phyloP scores from a whole-genome alignment of 495 filamentous ascomycete genomes.

The Bacidia rubella region DNA sequence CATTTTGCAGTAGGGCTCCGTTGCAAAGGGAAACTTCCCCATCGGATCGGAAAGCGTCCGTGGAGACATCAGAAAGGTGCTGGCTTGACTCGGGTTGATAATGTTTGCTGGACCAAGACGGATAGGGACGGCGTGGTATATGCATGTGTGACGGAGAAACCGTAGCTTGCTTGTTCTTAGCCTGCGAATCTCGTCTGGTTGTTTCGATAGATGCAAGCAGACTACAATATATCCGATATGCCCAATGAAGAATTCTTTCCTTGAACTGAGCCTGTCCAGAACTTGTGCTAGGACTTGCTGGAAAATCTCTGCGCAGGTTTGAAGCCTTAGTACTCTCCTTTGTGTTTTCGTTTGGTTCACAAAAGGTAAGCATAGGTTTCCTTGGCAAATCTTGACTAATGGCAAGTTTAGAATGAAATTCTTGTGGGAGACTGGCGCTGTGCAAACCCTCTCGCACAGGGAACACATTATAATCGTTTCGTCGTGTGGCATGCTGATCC shows the following conservation, averaged over 20 bases:
- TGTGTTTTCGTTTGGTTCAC: not conserved
- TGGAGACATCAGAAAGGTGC: not conserved
- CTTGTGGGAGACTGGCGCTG: not conserved
- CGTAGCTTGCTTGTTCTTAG: not conserved
- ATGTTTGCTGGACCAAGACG: conserved; percentile 14
- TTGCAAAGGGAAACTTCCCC: not conserved
- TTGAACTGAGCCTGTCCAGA: conserved; percentile 44
- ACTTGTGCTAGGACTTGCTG: not conserved
- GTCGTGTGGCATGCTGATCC: not conserved
- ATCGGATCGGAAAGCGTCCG: not conserved
- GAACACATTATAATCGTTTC: not conserved
- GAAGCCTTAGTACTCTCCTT: not conserved
- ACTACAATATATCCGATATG: conserved; percentile 78
- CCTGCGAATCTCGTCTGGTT: conserved; percentile 25
- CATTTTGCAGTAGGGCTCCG: not conserved
- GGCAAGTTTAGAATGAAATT: not conserved
- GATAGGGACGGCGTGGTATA: conserved; percentile 12
- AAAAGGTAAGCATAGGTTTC: not conserved
- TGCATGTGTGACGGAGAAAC: conserved; percentile 2
- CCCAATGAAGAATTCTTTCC: conserved; percentile 72
- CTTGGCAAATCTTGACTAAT: not conserved
- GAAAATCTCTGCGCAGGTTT: not conserved
- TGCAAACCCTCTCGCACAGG: not conserved
- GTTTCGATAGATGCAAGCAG: conserved; percentile 65
- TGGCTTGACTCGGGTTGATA: not conserved